These are phyloP conservation scores for Geosmithia putterillii DNA, from an alignment of 2,329 filamentous ascomycete species.

Conservation along the genomic window DNA sequence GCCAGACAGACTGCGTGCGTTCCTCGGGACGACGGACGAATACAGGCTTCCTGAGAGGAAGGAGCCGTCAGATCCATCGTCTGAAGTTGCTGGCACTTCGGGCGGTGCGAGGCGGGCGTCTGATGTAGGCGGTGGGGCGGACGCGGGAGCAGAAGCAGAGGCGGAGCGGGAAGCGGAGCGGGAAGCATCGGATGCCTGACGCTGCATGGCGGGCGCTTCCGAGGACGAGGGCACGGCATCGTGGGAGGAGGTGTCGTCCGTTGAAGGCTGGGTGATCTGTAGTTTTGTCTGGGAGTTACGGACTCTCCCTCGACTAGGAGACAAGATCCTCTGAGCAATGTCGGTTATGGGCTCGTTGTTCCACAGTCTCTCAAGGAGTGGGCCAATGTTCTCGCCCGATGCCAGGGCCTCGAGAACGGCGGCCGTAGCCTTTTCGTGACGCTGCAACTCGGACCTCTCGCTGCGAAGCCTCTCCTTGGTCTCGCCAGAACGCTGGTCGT, in stretches of 20 bases:
- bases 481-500: conserved; percentile 1
- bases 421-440: neutral
- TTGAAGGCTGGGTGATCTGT: too few species aligned
- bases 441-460: conserved; percentile 1
- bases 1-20: neutral
- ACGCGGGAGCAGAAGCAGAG: neutral
- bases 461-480: conserved; percentile 1
- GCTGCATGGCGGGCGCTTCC: neutral
- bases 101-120: too few species aligned
- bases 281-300: neutral
- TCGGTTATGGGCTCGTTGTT: neutral
- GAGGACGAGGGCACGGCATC: neutral
- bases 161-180: neutral
- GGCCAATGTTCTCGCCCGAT: neutral
- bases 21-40: neutral
- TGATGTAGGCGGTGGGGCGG: neutral
- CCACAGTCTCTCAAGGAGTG: neutral
- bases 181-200: neutral
- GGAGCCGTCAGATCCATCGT: neutral
- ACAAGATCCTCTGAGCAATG: neutral
- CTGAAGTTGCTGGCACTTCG: neutral
- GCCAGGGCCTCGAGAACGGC: neutral
- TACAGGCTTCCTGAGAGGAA: neutral
- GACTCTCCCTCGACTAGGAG: too few species aligned
- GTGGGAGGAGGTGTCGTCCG: neutral